Conservation (phyloP, 768 basidiomycete genomes). For the Amanita phalloides region DNA sequence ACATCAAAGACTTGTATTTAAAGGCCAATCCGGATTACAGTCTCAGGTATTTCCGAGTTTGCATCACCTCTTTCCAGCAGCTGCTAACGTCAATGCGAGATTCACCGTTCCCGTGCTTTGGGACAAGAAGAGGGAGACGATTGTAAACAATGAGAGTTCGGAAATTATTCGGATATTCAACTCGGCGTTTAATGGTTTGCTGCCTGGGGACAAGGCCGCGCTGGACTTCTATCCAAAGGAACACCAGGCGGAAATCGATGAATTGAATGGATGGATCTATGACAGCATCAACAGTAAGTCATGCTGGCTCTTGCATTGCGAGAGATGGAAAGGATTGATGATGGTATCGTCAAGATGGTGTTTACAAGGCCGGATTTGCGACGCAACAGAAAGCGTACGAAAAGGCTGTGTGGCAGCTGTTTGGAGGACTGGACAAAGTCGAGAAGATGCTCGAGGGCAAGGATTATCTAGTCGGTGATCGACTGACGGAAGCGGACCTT, state of each 20-base stretch:
- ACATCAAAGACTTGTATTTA: conserved; percentile 82
- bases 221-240: conserved; percentile 73
- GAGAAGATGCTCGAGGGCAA: conserved; percentile 72
- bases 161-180: conserved; percentile 97
- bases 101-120: conserved; percentile 89
- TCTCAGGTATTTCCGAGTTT: conserved; percentile 37
- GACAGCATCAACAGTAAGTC: conserved; percentile 70
- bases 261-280: conserved; percentile 80
- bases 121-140: conserved; percentile 80
- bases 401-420: conserved; percentile 61
- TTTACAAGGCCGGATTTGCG: conserved; percentile 88
- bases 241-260: conserved; percentile 69
- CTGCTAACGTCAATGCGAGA: conserved; percentile 18
- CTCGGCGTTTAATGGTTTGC: conserved; percentile 62
- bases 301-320: background rate
- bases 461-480: conserved; percentile 76
- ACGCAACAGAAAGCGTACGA: conserved; percentile 74
- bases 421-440: conserved; percentile 68
- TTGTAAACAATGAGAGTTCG: conserved; percentile 93
- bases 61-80: no score
- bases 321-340: background rate
- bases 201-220: conserved; percentile 54
- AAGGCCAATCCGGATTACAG: conserved; percentile 59
- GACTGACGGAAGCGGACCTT: conserved; percentile 75
- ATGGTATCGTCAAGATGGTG: conserved; percentile 45